Evolutionary conservation across 768 basidiomycete genomes (phyloP), one percentile per base, ranked within the genome.

Genomic region (Amanita thiersii): DNA sequence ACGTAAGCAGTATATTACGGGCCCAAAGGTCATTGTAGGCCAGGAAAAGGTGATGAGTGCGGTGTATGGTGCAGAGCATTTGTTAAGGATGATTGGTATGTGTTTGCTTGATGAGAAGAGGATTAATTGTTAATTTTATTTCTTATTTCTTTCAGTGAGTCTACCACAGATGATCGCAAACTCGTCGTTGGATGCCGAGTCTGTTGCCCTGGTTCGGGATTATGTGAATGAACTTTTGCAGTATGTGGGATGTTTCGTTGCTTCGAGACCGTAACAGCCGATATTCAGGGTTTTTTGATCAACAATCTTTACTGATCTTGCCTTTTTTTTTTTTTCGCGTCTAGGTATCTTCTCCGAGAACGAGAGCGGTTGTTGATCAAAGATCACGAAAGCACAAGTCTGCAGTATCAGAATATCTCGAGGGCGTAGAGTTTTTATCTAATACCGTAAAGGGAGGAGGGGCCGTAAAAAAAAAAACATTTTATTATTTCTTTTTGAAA

Each of bases 1-100:
- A 17, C 75, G 86, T 32, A 79, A 81, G 52, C 50, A 63, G 39
- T 87, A 81, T 49, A 76, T 81, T 47, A 88, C 86, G 5, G 86
- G 83, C 1, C 79, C 70, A 36, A 72, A 79, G 37, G 84, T 87
- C 19, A 62, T 72, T 37, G 67, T 81, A 8, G 73, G 70, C 2
- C 68, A 79, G 47, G 87, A 89, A 55, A 84, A 79, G 58, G 81
- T 88, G 52, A 88, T 96, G 83, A 90, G 87, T 56, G 65, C 75
- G 39, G 71, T 97, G 5, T 98, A 98, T 53, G 96, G 94, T 1
- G 92, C 88, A 4, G 94, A 98, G 55, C 96, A 99, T 61, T 58
- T 99, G 3, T 57, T 97, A 47, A 69, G 94, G 39, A 83, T 98
- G 77, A 66, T 98, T 40, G 94, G 94, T 94, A 47, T 23, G n/a